Conservation (phyloP, 2,329 filamentous ascomycete genomes). For the Ceratocystiopsis brevicomis region DNA sequence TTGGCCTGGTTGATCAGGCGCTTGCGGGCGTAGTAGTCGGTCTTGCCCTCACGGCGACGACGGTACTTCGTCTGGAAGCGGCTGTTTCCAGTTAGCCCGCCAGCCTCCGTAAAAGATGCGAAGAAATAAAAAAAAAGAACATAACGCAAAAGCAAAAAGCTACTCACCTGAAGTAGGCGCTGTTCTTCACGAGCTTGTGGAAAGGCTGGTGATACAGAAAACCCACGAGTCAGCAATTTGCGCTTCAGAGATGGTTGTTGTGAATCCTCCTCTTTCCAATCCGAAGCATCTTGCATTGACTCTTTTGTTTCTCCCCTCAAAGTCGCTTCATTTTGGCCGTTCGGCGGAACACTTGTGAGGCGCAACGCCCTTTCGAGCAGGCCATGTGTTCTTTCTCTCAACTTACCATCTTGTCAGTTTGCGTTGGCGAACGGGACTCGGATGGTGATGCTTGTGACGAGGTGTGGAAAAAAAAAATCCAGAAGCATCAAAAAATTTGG, state of each 20-base stretch:
- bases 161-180: slow-evolving; percentile 82
- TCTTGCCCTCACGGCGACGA: slow-evolving; percentile 90
- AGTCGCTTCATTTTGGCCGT: background rate
- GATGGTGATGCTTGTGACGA: background rate
- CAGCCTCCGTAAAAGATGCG: background rate
- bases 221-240: slow-evolving; percentile 97
- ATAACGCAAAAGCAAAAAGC: background rate
- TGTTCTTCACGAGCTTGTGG: slow-evolving; percentile 94
- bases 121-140: background rate
- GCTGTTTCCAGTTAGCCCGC: slow-evolving; percentile 26
- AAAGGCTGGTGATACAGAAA: slow-evolving; percentile 45
- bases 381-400: slow-evolving; percentile 12
- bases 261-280: slow-evolving; percentile 25
- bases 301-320: slow-evolving; percentile 22
- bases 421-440: slow-evolving; percentile 16
- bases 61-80: slow-evolving; percentile 99
- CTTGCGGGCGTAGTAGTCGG: slow-evolving; percentile 99
- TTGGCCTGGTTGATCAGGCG: slow-evolving; percentile 99
- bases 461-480: slow-evolving; percentile 5
- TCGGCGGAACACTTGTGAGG: background rate
- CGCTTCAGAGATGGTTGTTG: slow-evolving; percentile 60
- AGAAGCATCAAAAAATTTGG: background rate
- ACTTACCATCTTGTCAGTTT: slow-evolving; percentile 53
- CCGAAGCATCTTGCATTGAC: slow-evolving; percentile 99
- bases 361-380: background rate